Percentiles rank a stretch among this genome's conserved stretches.
Conservation (phyloP, 495 filamentous ascomycete genomes). For the Neurospora sp. region DNA sequence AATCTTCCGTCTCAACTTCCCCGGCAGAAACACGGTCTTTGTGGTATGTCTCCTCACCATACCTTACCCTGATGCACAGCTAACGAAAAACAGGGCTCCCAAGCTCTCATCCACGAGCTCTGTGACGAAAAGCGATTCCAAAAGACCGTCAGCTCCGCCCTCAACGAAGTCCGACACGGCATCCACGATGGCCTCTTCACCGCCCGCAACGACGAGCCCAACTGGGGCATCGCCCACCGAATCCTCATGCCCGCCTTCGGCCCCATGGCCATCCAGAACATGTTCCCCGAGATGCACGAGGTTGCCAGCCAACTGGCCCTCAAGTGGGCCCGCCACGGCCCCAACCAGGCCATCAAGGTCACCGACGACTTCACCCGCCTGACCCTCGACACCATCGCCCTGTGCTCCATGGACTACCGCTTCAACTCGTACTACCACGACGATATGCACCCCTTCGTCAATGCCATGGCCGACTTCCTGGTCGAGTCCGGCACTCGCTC, state of each 20-base stretch:
- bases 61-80: not conserved
- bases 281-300: conserved; percentile 72
- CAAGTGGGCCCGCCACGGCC: conserved; percentile 63
- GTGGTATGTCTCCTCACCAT: conserved; percentile 3
- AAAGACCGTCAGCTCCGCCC: conserved; percentile 36
- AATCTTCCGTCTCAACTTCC: conserved; percentile 11
- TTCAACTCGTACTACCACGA: conserved; percentile 69
- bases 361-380: conserved; percentile 68
- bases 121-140: conserved; percentile 59
- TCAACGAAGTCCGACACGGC: conserved; percentile 45
- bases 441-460: conserved; percentile 55
- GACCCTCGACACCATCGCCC: conserved; percentile 60
- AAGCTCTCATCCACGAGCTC: conserved; percentile 51
- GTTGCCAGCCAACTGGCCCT: conserved; percentile 58
- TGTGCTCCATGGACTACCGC: conserved; percentile 63
- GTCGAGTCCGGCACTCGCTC: conserved; percentile 42
- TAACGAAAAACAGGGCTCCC: conserved; percentile 7
- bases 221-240: conserved; percentile 64
- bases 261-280: conserved; percentile 54
- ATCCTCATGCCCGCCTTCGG: conserved; percentile 60
- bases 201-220: conserved; percentile 47
- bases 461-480: conserved; percentile 52
- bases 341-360: conserved; percentile 42
- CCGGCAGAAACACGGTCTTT: conserved; percentile 2
- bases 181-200: conserved; percentile 62